Evolutionary conservation across 495 filamentous ascomycete genomes (phyloP).

Genomic region (Neurospora africana): DNA sequence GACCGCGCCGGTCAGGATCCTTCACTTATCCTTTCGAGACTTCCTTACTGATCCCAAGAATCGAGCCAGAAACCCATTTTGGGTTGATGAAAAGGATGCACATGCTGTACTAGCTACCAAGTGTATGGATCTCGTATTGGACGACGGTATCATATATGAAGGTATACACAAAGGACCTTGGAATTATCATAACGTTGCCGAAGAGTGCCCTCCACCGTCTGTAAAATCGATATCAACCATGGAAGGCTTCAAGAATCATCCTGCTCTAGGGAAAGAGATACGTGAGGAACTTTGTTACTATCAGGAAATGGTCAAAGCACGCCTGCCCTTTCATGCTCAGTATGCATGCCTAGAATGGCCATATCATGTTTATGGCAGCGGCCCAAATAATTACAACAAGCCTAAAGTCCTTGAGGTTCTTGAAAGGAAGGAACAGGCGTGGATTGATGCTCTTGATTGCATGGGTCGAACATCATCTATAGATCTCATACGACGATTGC

Average conservation of each 20-base stretch:
- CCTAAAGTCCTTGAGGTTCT: not conserved
- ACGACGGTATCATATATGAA: not conserved
- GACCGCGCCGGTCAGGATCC: not conserved
- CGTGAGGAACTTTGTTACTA: not conserved
- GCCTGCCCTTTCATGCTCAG: too few relatives aligned
- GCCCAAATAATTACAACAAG: not conserved
- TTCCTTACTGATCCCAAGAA: not conserved
- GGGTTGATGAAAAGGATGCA: not conserved
- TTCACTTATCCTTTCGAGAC: not conserved
- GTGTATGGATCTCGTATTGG: not conserved
- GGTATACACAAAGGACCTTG: not conserved
- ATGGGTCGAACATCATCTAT: not conserved
- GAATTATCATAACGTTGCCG: not conserved
- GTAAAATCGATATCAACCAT: too few relatives aligned
- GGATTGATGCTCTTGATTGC: not conserved
- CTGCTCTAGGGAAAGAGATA: not conserved
- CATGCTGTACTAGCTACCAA: not conserved
- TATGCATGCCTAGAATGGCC: not conserved
- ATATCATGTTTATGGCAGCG: not conserved
- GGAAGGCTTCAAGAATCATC: too few relatives aligned
- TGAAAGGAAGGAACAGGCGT: not conserved
- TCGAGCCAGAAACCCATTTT: accelerated
- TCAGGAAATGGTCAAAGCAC: not conserved
- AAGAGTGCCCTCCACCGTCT: not conserved
- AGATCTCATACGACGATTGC: too few relatives aligned